phyloP scores from a whole-genome alignment of 2,329 filamentous ascomycete species.

The Fusarium temperatum region DNA sequence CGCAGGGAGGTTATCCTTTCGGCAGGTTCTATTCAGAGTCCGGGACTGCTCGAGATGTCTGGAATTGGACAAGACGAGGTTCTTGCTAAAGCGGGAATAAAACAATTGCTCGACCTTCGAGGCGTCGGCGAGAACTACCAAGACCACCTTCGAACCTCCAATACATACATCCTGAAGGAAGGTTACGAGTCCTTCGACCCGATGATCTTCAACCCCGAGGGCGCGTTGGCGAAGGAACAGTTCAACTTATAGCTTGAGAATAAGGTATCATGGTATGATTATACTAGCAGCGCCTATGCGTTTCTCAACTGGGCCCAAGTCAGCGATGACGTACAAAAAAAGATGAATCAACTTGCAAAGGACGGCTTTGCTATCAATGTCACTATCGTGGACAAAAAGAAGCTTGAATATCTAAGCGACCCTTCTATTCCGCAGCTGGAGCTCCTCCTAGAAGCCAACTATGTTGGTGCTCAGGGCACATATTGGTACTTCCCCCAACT shows the following conservation, averaged over 20 bases:
- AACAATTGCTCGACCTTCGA: background rate
- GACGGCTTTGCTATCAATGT: background rate
- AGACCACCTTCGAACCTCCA: background rate
- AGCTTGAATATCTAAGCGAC: background rate
- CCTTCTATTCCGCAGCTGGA: background rate
- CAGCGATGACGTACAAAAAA: rapidly evolving
- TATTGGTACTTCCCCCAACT: background rate
- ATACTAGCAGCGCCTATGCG: background rate
- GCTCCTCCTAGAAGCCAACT: background rate
- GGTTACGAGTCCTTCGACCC: background rate
- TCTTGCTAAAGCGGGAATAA: rapidly evolving
- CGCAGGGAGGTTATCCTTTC: background rate
- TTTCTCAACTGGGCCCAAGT: background rate
- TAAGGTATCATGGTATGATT: background rate
- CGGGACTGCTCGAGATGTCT: background rate
- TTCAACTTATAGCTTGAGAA: background rate
- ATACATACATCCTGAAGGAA: background rate
- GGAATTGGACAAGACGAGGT: background rate
- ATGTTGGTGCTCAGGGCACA: background rate
- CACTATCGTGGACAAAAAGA: background rate
- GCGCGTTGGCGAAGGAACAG: background rate
- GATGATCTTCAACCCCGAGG: rapidly evolving
- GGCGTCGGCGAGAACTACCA: background rate
- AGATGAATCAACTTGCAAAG: background rate
- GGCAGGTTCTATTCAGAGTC: background rate